Evolutionary conservation across 2,329 filamentous ascomycete species (phyloP).

Genomic region (Cladosporium sp.): DNA sequence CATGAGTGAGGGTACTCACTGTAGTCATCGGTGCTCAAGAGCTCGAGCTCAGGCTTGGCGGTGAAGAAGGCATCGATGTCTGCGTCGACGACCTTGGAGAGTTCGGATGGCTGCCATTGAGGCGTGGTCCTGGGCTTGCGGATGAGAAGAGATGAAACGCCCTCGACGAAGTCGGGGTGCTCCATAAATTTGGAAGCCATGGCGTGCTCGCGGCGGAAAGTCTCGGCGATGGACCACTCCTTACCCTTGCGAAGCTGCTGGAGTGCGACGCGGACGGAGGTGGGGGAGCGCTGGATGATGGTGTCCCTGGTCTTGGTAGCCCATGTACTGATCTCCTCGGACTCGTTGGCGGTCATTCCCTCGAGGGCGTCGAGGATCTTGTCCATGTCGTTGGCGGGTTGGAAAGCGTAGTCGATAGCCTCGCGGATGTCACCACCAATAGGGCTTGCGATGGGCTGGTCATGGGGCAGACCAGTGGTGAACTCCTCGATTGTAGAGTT

Average conservation of each 20-base stretch:
- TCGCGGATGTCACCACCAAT: constrained; percentile 65
- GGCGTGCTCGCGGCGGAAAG: constrained; percentile 82
- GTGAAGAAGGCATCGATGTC: constrained; percentile 71
- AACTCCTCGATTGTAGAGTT: constrained; percentile 91
- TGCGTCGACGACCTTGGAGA: constrained; percentile 64
- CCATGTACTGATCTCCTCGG: constrained; percentile 63
- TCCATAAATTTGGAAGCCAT: constrained; percentile 88
- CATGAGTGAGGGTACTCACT: constrained; percentile 68
- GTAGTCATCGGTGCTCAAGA: constrained; percentile 62
- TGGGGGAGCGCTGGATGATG: constrained; percentile 78
- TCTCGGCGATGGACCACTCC: constrained; percentile 77
- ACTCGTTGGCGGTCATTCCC: constrained; percentile 32
- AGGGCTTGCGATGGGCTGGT: constrained; percentile 56
- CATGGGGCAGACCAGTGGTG: constrained; percentile 77
- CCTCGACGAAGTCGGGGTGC: constrained; percentile 87
- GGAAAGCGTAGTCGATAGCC: constrained; percentile 72
- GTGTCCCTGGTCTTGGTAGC: constrained; percentile 74
- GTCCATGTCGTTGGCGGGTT: constrained; percentile 55
- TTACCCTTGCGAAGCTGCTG: constrained; percentile 76
- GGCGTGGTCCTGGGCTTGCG: constrained; percentile 66
- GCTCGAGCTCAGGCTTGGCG: constrained; percentile 53
- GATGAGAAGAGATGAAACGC: constrained; percentile 79
- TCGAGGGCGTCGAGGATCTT: constrained; percentile 71
- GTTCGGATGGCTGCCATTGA: constrained; percentile 71
- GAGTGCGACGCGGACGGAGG: constrained; percentile 79